Base-by-base conservation (phyloP, 2,329 filamentous ascomycete species). In the Aspergillus persii region DNA sequence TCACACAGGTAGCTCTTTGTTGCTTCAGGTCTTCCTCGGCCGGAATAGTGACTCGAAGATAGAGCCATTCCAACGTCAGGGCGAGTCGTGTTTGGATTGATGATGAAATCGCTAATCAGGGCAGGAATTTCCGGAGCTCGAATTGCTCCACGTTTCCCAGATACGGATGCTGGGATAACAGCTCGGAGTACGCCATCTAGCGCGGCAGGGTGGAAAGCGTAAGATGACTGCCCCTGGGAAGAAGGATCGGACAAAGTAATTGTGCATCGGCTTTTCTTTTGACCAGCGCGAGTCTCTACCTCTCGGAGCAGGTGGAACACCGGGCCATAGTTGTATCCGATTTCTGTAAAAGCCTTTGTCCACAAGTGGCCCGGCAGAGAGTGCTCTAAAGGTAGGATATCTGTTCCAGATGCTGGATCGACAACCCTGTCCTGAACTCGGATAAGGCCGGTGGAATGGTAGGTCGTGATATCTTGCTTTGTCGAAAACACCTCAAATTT, bases 321-420 rank as follows among this genome's bases (percentile, higher is more conserved):
- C 3, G 59, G 59, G 2, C 56, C 59, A 49, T 56, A 55, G 23
- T 56, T 27, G 9, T 50, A 58, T 1, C 59, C 59, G 7, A 58
- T 39, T 48, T 58, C 56, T 11, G 52, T 44, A 26, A 50, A 56
- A 18, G 59, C 59, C 59, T 61, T 61, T n/a, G 47, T 50, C 59
- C 59, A 61, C 31, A 58, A 30, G 8, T 58, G 47, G 1, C 59
- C 59, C 9, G 52, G 53, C 3, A 44, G 31, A 2, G 59, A 18
- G 26, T 61, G 49, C 30, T 55, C n/a, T 12, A 61, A 50, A 41
- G 59, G 59, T 1, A 46, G 44, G 18, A 53, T 52, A 29, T 61
- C 59, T 7, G 4, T 27, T 23, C 18, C 48, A 9, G 27, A 11
- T 18, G 53, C 53, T 1, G 31, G 39, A 7, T 53, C 52, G 8